These are phyloP conservation scores for Yarrowia deformans DNA, from an alignment of 805 yeast species.

Conservation along the genomic window DNA sequence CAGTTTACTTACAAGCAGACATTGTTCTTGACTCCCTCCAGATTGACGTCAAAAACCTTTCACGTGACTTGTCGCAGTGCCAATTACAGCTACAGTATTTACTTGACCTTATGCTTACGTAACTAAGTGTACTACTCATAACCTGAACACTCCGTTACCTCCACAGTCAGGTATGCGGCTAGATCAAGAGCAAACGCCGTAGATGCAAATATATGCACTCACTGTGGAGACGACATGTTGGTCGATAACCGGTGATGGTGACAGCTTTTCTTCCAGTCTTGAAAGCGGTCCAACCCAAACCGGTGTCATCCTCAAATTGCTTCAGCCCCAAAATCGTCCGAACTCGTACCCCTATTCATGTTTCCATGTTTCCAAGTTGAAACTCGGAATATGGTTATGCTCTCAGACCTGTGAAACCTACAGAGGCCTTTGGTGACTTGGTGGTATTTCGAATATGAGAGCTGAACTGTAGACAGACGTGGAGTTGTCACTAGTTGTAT, in stretches of 20 bases:
- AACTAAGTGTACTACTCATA: too few species aligned
- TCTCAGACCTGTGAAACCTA: neutral
- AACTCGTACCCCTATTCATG: neutral
- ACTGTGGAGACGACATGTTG: neutral
- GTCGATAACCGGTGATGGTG: too few species aligned
- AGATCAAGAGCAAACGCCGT: conserved; percentile 28
- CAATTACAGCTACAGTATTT: neutral
- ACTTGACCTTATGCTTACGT: too few species aligned
- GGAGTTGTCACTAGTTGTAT: too few species aligned
- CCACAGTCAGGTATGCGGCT: neutral
- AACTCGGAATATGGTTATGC: neutral
- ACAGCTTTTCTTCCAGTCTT: too few species aligned
- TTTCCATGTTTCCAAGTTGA: neutral
- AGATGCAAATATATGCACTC: conserved; percentile 33
- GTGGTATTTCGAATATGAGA: too few species aligned
- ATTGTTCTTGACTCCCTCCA: too few species aligned
- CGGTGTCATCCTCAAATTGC: too few species aligned
- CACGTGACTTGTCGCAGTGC: neutral
- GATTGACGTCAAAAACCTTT: neutral
- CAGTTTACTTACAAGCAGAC: too few species aligned
- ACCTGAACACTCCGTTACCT: too few species aligned
- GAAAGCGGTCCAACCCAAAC: too few species aligned
- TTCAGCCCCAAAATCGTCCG: neutral
- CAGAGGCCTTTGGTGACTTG: neutral
- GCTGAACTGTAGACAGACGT: too few species aligned